Evolutionary conservation across 371 early-diverging fungal genomes (phyloP), one percentile per base, ranked within the genome.

Genomic region (Circinella minor): DNA sequence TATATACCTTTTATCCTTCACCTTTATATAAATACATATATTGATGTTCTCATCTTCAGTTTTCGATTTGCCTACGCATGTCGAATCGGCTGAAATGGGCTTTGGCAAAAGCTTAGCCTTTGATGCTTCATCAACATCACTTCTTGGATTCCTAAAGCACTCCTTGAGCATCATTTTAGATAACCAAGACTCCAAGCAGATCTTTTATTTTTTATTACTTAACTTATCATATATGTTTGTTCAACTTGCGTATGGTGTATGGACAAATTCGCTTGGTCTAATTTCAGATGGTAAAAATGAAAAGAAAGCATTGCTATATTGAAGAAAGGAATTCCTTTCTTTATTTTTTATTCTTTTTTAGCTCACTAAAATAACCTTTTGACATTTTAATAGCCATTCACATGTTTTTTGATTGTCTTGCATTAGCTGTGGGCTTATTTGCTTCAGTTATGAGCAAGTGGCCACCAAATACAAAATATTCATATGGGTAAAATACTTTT

Each of bases 321-420:
- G 9, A 11, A 43, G 43, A 43, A 43, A 3, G 3, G 11, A 43
- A 43, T 2, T 1, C 27, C 27, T 27, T 27, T 27, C 27, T 27
- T 27, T 27, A 27, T 27, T 27, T 27, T 27, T 27, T 2, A 27
- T 27, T 27, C 27, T 27, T 27, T 27, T 27, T 27, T 27, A 27
- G 27, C 27, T 27, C 0, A 27, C 27, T 27, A 27, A 27, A 27
- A 27, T 27, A 27, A 15, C 39, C 8, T 36, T 49, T 37, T 55
- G 64, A n/a, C 18, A 36, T 38, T 48, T 36, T 15, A 43, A 15
- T 75, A 89, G 94, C 97, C 20, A 95, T 97, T 59, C 98, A 98
- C 79, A 98, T 98, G 98, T 89, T 97, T 70, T 98, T 98, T 81
- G 98, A 98, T 75, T 96, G 95, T 69, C 81, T 96, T 72, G 97